phyloP scores from a whole-genome alignment of 2,329 filamentous ascomycete genomes.

The Colletotrichum magnum region DNA sequence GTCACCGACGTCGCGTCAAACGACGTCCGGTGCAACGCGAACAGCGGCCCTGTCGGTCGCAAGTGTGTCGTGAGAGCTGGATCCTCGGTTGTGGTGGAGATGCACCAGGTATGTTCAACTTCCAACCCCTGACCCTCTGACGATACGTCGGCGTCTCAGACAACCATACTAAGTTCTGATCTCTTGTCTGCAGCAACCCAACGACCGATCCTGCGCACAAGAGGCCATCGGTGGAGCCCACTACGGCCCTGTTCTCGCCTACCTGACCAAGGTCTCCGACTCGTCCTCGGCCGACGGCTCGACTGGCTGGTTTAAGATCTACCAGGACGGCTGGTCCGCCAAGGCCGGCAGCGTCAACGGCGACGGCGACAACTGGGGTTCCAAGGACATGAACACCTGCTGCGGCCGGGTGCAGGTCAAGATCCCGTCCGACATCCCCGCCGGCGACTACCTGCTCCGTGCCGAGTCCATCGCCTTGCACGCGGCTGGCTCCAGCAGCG shows the following conservation, averaged over 20 bases:
- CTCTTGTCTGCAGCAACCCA: conserved; percentile 49
- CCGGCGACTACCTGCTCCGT: conserved; percentile 68
- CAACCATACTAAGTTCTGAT: neutral
- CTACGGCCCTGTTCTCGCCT: conserved; percentile 64
- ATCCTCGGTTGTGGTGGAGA: conserved; percentile 58
- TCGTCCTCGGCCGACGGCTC: conserved; percentile 59
- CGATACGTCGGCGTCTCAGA: neutral
- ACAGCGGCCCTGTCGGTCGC: conserved; percentile 51
- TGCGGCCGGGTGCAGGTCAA: conserved; percentile 35
- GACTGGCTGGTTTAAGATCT: conserved; percentile 67
- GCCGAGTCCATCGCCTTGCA: conserved; percentile 69
- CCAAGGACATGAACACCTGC: conserved; percentile 39
- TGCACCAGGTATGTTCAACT: conserved; percentile 56
- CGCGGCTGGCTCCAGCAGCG: conserved; percentile 51
- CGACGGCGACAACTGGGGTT: conserved; percentile 36
- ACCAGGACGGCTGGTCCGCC: conserved; percentile 53
- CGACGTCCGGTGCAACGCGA: conserved; percentile 60
- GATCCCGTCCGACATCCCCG: conserved; percentile 61
- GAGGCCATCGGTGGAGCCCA: conserved; percentile 68
- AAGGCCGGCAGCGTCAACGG: conserved; percentile 53
- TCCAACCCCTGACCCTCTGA: too few relatives aligned
- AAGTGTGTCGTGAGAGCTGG: conserved; percentile 62
- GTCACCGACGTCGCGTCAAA: conserved; percentile 55
- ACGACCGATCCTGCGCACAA: conserved; percentile 58
- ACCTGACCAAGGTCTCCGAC: conserved; percentile 63